Evolutionary conservation across 331 rosid species (phyloP).

Genomic region (Arachis monticola): DNA sequence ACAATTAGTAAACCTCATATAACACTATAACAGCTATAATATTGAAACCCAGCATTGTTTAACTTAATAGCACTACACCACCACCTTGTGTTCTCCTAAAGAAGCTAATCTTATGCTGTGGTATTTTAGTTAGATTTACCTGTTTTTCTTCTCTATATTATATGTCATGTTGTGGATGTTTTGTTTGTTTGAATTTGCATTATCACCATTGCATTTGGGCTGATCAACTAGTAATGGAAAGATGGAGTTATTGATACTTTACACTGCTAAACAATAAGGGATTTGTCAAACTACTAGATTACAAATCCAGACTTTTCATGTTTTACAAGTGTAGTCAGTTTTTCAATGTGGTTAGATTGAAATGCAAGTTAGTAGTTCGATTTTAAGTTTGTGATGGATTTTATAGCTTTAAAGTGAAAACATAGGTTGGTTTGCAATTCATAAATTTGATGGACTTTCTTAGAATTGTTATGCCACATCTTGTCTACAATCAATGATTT

Average conservation of each 20-base stretch:
- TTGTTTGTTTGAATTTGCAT: neutral
- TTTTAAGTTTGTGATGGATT: slow-evolving; percentile 13
- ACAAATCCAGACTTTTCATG: slow-evolving; percentile 5
- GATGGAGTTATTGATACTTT: neutral
- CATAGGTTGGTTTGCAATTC: slow-evolving; percentile 25
- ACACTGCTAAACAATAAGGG: neutral
- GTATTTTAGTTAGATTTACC: neutral
- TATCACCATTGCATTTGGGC: neutral
- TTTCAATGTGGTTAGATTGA: slow-evolving; percentile 1
- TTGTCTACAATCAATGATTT: slow-evolving; percentile 21
- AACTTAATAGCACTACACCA: slow-evolving; percentile 10
- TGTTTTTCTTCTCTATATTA: neutral
- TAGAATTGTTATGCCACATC: slow-evolving; percentile 21
- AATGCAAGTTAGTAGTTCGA: neutral
- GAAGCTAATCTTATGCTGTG: neutral
- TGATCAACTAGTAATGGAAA: neutral
- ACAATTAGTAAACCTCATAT: slow-evolving; percentile 1
- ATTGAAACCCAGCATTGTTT: slow-evolving; percentile 1
- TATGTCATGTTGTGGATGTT: neutral
- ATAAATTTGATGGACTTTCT: slow-evolving; percentile 31
- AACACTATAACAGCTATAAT: slow-evolving; percentile 15
- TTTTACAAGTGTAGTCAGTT: neutral
- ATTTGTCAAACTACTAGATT: slow-evolving; percentile 17
- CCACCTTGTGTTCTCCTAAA: neutral
- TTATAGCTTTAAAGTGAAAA: neutral